Base-by-base conservation (phyloP, 176 grass and related monocot species). In the Ampelocalamus luodianensis region DNA sequence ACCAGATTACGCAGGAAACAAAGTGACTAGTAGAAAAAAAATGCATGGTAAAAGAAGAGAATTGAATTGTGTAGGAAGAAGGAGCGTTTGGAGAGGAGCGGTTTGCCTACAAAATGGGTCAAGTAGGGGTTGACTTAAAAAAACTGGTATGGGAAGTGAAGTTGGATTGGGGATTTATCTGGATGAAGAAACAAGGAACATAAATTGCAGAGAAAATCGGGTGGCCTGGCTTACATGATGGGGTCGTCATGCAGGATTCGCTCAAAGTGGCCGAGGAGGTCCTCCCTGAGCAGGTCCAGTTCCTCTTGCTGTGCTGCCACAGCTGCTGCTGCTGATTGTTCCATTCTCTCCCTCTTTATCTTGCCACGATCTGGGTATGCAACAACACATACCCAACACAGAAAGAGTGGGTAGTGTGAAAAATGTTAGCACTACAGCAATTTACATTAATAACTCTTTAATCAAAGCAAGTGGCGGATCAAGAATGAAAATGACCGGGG, bases 211-310 rank as follows among this genome's bases (percentile, higher is more conserved):
- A 34, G 5, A 43, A 23, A 68, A 49, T 53, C 32, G 44, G 39
- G 40, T 68, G 36, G 50, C 26, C 18, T 67, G 17, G 58, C 60
- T 45, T 89, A 91, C 92, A 94, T 87, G 26, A 87, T 80, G 11
- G 87, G 76, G 55, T 94, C 83, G 1, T 80, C 14, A 8, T 85
- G 80, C 65, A 94, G 81, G 54, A 94, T 81, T 84, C 24, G 79
- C 45, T 94, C 89, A 1, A 94, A 87, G 10, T 78, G 39, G 37
- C 4, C n/a, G 53, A 91, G 74, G 45, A 94, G 83, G 82, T 91
- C 56, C 43, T 27, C 3, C 27, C 38, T 15, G 42, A 79, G 40
- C 76, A 16, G 48, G 48, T 14, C 48, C 48, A 1, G 14, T 50
- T 50, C 48, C 14, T 78, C 40, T 15, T 72, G 65, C 20, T 63